Percentiles rank a stretch among this genome's conserved stretches.
Evolutionary conservation across 2,329 filamentous ascomycete genomes (phyloP).

Genomic region (Pseudopyrenochaeta lycopersici): DNA sequence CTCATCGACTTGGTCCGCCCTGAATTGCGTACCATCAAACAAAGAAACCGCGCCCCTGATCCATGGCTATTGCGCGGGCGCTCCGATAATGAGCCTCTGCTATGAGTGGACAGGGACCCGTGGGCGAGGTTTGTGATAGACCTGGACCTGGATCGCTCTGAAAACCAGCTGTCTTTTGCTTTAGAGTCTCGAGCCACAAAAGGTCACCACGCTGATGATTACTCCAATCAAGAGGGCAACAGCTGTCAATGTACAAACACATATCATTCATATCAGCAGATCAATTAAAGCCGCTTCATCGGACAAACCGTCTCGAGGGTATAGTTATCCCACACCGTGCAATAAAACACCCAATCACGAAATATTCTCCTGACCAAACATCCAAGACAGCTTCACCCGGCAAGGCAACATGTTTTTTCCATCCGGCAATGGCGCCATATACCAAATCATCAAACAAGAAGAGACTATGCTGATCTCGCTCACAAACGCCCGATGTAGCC

Average conservation of each 20-base stretch:
- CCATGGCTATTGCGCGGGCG: not conserved
- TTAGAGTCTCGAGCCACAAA: too few relatives aligned
- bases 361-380: not conserved
- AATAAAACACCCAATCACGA: conserved; percentile 2
- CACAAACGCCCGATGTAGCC: not conserved
- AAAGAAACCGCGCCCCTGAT: not conserved
- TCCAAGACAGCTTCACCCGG: not conserved
- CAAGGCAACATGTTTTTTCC: not conserved
- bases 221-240: too few relatives aligned
- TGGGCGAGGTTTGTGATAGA: not conserved
- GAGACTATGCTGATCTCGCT: not conserved
- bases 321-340: conserved; percentile 14
- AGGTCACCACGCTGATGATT: too few relatives aligned
- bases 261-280: not conserved
- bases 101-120: too few relatives aligned
- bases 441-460: not conserved
- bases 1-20: not conserved
- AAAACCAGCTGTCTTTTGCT: too few relatives aligned
- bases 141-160: not conserved
- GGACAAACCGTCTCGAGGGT: conserved; percentile 2
- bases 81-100: not conserved
- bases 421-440: not conserved
- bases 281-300: not conserved
- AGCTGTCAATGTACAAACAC: not conserved
- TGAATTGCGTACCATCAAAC: not conserved